A percentile compares a stretch with the other conserved stretches of the same genome.
These are phyloP conservation scores for Populus hybrid DNA, from an alignment of 441 rosid species.

Conservation along the genomic window DNA sequence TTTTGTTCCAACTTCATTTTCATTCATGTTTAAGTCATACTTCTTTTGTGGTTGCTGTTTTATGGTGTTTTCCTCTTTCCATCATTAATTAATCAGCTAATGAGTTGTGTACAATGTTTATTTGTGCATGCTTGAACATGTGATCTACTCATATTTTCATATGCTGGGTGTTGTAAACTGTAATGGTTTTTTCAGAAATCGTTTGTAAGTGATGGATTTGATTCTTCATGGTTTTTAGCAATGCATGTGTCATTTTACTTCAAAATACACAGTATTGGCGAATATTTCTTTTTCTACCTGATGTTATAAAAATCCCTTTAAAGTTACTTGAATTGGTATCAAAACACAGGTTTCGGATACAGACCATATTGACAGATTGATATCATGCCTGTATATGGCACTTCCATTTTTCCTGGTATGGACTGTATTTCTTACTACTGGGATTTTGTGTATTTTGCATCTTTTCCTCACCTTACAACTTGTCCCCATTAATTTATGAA, in stretches of 20 bases:
- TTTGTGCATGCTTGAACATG: background rate
- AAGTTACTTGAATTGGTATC: slow-evolving; percentile 16
- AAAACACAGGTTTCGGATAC: slow-evolving; percentile 75
- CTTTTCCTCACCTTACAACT: background rate
- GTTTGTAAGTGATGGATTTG: background rate
- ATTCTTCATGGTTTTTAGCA: background rate
- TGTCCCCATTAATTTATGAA: slow-evolving; percentile 7
- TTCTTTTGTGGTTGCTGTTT: background rate
- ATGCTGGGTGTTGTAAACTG: background rate
- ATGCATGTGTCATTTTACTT: background rate
- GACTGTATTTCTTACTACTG: slow-evolving; percentile 4
- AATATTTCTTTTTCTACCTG: background rate
- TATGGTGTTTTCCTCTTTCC: background rate
- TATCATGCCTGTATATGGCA: slow-evolving; percentile 89
- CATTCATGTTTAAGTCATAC: background rate
- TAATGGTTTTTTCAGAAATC: background rate
- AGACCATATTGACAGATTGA: slow-evolving; percentile 91
- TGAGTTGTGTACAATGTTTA: background rate
- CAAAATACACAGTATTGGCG: background rate
- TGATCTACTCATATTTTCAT: slow-evolving; percentile 1
- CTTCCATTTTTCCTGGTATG: slow-evolving; percentile 90
- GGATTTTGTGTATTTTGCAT: slow-evolving; percentile 3
- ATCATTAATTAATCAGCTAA: background rate
- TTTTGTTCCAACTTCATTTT: background rate
- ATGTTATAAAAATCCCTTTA: background rate